phyloP scores from a whole-genome alignment of 345 rosid genomes.

The Sonneratia alba region DNA sequence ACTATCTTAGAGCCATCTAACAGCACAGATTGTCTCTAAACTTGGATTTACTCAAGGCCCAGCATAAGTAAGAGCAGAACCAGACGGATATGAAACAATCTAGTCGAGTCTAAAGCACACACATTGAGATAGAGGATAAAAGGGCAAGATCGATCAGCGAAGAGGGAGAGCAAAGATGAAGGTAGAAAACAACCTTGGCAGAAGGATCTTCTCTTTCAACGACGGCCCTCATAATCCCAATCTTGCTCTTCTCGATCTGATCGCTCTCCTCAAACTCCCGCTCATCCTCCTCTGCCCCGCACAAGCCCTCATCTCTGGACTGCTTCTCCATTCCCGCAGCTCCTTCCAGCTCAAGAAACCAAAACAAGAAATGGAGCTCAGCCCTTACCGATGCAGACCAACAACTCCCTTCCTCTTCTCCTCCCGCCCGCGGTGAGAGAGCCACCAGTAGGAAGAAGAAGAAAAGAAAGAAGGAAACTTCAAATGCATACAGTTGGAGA shows the following conservation, averaged over 20 bases:
- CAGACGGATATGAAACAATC: background rate
- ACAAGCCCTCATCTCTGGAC: constrained; percentile 3
- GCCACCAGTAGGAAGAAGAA: background rate
- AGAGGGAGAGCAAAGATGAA: background rate
- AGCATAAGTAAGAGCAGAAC: background rate
- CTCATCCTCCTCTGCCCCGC: background rate
- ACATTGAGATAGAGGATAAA: background rate
- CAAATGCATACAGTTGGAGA: background rate
- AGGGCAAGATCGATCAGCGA: background rate
- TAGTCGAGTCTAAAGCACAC: background rate
- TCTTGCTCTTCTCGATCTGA: constrained; percentile 66
- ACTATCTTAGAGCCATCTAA: no score
- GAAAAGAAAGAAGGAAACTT: background rate
- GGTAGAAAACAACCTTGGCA: constrained; percentile 37
- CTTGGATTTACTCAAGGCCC: no score
- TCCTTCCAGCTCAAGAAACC: background rate
- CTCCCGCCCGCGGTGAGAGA: background rate
- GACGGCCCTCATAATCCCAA: constrained; percentile 71
- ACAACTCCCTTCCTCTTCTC: background rate
- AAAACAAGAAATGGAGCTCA: constrained; percentile 1
- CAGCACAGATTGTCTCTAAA: no score
- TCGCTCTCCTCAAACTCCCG: constrained; percentile 19
- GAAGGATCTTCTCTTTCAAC: constrained; percentile 66
- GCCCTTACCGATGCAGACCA: background rate
- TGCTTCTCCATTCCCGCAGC: constrained; percentile 11